Evolutionary conservation across 2,329 filamentous ascomycete genomes (phyloP), one percentile per base, ranked within the genome.

Genomic region (Nakataea oryzae): DNA sequence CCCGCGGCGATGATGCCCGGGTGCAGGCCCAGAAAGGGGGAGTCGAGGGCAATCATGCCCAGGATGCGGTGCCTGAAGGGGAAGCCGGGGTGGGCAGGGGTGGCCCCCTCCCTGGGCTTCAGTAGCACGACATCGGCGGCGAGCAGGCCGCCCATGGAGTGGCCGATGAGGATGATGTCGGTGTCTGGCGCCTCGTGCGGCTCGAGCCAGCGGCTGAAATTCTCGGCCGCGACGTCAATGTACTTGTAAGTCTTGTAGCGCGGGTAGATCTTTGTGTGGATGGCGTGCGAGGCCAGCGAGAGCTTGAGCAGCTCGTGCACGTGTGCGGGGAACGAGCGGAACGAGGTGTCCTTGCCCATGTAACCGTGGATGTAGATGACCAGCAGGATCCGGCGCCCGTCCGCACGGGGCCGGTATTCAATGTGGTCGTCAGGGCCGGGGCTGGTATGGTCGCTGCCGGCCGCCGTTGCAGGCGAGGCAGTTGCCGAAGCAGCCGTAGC

Each of bases 341-440:
- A 97, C 63, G 90, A 96, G 34, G 89, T 88, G 72, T 95, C 90
- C 64, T 90, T 88, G 60, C 93, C 92, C 81, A 95, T 88, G 75
- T 96, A 96, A 64, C 93, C 92, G 76, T 96, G 93, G 62, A 96
- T 86, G 71, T 92, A 96, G 61, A 96, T 78, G 27, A 96, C 72
- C 1, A 97, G 80, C 28, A 97, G 78, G 29, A 79, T 84, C 64
- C 84, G 79, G 17, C 59, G 59, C 41, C 50, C 29, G 29, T 56
- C 58, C 13, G 27, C 2, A 8, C 41, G 41, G 41, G 41, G 41
- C 1, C 17, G 41, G 14, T 50, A 21, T 7, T 3, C 4, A 5
- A 9, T 17, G 41, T 50, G 41, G 41, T 21, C 41, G 17, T 50
- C 41, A 21, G 41, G 41, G 41, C 21, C 41, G 41, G 41, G 41